Conservation (phyloP, 768 basidiomycete species). For the Podaxis sp. region DNA sequence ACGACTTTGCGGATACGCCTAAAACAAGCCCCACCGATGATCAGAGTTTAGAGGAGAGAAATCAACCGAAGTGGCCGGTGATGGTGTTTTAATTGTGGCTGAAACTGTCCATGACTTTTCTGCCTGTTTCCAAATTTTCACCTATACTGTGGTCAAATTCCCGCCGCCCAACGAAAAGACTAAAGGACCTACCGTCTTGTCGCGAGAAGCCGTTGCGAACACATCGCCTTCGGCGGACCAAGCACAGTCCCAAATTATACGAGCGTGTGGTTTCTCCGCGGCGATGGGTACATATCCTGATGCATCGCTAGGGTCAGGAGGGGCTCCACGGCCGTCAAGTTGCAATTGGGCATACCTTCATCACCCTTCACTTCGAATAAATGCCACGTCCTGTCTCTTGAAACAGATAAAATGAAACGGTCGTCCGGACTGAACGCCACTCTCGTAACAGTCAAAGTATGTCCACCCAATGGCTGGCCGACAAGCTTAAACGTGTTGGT, state of each 20-base stretch:
- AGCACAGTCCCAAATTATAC: slow-evolving; percentile 95
- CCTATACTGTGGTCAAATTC: slow-evolving; percentile 42
- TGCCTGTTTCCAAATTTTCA: slow-evolving; percentile 74
- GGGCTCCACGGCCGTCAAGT: background rate
- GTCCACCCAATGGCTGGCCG: slow-evolving; percentile 77
- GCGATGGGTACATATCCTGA: slow-evolving; percentile 63
- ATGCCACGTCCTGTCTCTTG: slow-evolving; percentile 91
- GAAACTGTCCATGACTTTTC: slow-evolving; percentile 53
- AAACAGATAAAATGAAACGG: slow-evolving; percentile 74
- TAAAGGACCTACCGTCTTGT: slow-evolving; percentile 72
- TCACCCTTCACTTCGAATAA: slow-evolving; percentile 56
- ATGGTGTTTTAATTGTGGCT: slow-evolving; percentile 64
- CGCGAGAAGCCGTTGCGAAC: slow-evolving; percentile 93
- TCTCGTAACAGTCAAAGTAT: slow-evolving; percentile 85
- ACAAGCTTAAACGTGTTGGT: slow-evolving; percentile 68
- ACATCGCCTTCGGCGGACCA: slow-evolving; percentile 77
- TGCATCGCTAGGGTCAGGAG: background rate
- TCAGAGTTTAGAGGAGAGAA: slow-evolving; percentile 43
- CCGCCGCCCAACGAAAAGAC: background rate
- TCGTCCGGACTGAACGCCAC: slow-evolving; percentile 91
- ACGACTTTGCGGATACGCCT: background rate
- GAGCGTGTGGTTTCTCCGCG: slow-evolving; percentile 80
- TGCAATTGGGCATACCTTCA: slow-evolving; percentile 33
- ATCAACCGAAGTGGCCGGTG: slow-evolving; percentile 80
- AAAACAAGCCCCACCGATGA: slow-evolving; percentile 37